Base-by-base conservation (phyloP, 768 basidiomycete genomes). In the Lactarius sanguifluus region DNA sequence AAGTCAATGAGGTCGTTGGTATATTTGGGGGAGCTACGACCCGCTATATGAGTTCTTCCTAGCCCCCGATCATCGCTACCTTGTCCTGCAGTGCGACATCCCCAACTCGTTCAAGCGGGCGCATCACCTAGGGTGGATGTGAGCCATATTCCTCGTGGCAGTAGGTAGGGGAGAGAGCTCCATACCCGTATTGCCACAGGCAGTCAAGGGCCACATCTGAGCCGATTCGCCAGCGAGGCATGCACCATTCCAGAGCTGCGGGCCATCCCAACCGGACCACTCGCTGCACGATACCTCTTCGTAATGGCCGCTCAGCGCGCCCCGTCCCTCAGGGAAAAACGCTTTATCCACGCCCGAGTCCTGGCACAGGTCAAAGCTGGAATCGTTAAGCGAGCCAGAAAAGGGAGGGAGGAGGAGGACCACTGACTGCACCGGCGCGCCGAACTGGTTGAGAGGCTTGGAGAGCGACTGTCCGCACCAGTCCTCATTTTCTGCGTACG, bases 321-420 rank as follows among this genome's bases (percentile, higher is more conserved):
- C 82, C 69, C 83, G 85, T 0, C 81, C 72, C 0, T 77, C 79
- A 0, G 85, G 84, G 82, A 87, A 87, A 78, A 87, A 87, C 8
- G 77, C 78, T 2, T 54, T 66, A 16, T 81, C 65, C 6, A 82
- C 84, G 57, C 85, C 83, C 10, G 83, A 85, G 64, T 86, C 86
- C 57, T 81, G 74, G 71, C 86, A 87, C 54, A 87, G 80, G 73
- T 87, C 85, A 72, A 86, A 87, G 73, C 85, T 87, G 59, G 2
- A 28, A 25, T 15, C 38, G 50, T 45, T 64, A 23, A 58, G 34
- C 34, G 28, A 10, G 36, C 36, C 41, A 16, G 34, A 9, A 32
- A 32, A 32, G 32, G 32, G 32, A 2, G 1, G 32, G 30, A 32
- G 30, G 30, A 32, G 30, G 30, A 32, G 30, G 32, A 32, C 32